Evolutionary conservation across 176 grass and related monocot genomes (phyloP), one percentile per base, ranked within the genome.

Genomic region (Eremochloa ophiuroides): DNA sequence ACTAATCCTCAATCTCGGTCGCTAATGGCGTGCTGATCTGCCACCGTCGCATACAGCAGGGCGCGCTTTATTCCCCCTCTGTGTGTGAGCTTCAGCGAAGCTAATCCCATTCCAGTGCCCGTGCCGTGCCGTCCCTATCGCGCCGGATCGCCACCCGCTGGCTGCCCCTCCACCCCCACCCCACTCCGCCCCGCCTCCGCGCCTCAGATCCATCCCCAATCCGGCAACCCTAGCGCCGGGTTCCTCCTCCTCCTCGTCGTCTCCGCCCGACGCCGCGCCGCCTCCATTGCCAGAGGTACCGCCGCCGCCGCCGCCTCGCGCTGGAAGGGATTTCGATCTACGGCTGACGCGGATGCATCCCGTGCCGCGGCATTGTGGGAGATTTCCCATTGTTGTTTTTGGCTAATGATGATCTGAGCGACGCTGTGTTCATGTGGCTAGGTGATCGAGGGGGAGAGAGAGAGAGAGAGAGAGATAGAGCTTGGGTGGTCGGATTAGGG

Each of bases 121-220:
- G 66, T 69, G 9, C 25, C 9, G 50, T 17, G 12, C 27, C 30
- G 56, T 59, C 78, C 83, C 83, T 89, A 86, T 82, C 83, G 33
- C 59, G 73, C 70, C 88, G 88, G 88, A 89, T 89, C 88, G 78
- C 88, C 78, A 73, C 78, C 83, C 82, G 70, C 82, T 71, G 77
- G 76, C 86, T 16, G 80, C 37, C 34, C 27, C 67, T 10, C 30
- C 60, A 25, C 48, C 7, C 61, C 27, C 50, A 23, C 62, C 42
- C 9, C 41, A 22, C 58, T 8, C 38, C 84, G 11, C 31, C 41
- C 11, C 63, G 16, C 23, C 23, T 27, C 23, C 74, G 10, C 39
- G 40, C 75, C 71, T 34, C 80, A 84, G 86, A 88, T 88, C 81
- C 69, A 17, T 2, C 18, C 68, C 79, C 6, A 59, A 30, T 30